Percentiles rank a stretch among this genome's conserved stretches.
These are phyloP conservation scores for Mucor velutinosus DNA, from an alignment of 371 early-diverging fungal genomes.

Conservation along the genomic window DNA sequence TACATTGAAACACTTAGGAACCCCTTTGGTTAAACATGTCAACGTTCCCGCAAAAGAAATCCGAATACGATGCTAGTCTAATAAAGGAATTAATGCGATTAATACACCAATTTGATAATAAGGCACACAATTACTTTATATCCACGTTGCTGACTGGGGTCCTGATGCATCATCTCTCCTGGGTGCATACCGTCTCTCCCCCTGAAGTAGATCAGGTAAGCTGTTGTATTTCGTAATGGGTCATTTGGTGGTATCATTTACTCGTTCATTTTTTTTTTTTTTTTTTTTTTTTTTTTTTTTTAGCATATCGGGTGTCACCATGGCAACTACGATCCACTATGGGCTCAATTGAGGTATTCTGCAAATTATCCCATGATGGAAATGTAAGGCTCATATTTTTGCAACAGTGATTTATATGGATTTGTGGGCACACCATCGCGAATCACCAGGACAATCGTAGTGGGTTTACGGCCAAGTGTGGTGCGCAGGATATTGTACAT, in stretches of 20 bases:
- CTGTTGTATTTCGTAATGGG: background rate
- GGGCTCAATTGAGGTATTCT: slow-evolving; percentile 65
- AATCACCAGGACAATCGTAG: slow-evolving; percentile 61
- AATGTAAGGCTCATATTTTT: background rate
- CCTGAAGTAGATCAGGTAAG: slow-evolving; percentile 43
- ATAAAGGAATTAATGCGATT: slow-evolving; percentile 54
- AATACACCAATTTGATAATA: slow-evolving; percentile 48
- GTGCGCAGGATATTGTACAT: slow-evolving; percentile 62
- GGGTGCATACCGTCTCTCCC: slow-evolving; percentile 69
- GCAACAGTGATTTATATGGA: slow-evolving; percentile 61
- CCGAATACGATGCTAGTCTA: slow-evolving; percentile 49
- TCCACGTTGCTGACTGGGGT: slow-evolving; percentile 61
- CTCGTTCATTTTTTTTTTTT: background rate
- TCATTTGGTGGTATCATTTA: background rate
- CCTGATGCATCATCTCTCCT: slow-evolving; percentile 61
- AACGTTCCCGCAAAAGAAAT: slow-evolving; percentile 60
- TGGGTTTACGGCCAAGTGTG: slow-evolving; percentile 52
- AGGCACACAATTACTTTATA: slow-evolving; percentile 45
- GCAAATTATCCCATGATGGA: background rate
- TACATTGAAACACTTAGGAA: slow-evolving; percentile 34
- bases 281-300: background rate
- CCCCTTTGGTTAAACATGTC: slow-evolving; percentile 71
- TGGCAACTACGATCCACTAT: slow-evolving; percentile 67
- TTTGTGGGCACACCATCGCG: slow-evolving; percentile 57
- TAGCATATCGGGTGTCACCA: slow-evolving; percentile 46